A percentile compares a stretch with the other conserved stretches of the same genome.
phyloP scores from a whole-genome alignment of 139 green algal species.

The Chlorella ohadii region DNA sequence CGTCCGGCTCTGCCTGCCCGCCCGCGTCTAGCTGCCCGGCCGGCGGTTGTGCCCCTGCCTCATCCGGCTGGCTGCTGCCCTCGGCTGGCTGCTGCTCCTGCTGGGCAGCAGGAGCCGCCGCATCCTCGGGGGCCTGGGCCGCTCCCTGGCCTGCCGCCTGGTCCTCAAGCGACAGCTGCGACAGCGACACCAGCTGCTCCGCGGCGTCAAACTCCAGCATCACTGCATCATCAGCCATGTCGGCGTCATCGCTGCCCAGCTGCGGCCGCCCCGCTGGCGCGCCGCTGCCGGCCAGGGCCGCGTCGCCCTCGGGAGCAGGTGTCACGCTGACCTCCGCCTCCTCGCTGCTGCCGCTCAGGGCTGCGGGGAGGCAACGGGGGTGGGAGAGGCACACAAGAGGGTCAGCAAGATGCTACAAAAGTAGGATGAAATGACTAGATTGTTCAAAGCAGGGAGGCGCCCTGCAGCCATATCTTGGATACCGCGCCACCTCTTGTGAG shows the following conservation, averaged over 20 bases:
- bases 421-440: too few species aligned
- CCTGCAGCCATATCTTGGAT: too few species aligned
- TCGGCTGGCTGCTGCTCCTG: neutral
- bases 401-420: too few species aligned
- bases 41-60: neutral
- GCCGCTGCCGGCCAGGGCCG: neutral
- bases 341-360: constrained; percentile 1
- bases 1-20: neutral
- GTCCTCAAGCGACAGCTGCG: constrained; percentile 4
- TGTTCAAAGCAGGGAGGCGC: too few species aligned
- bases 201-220: constrained; percentile 40
- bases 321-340: constrained; percentile 34
- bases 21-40: neutral
- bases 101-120: neutral
- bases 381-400: too few species aligned
- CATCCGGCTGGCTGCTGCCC: neutral
- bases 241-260: constrained; percentile 35
- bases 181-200: constrained; percentile 36
- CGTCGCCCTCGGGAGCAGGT: constrained; percentile 9
- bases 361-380: neutral
- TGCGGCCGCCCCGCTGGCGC: neutral
- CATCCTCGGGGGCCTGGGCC: neutral
- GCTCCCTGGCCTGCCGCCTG: too few species aligned
- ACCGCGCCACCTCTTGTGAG: too few species aligned
- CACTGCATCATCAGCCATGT: constrained; percentile 46